A percentile compares a stretch with the other conserved stretches of the same genome.
phyloP scores from a whole-genome alignment of 2,329 filamentous ascomycete genomes.

The Ciborinia camelliae region DNA sequence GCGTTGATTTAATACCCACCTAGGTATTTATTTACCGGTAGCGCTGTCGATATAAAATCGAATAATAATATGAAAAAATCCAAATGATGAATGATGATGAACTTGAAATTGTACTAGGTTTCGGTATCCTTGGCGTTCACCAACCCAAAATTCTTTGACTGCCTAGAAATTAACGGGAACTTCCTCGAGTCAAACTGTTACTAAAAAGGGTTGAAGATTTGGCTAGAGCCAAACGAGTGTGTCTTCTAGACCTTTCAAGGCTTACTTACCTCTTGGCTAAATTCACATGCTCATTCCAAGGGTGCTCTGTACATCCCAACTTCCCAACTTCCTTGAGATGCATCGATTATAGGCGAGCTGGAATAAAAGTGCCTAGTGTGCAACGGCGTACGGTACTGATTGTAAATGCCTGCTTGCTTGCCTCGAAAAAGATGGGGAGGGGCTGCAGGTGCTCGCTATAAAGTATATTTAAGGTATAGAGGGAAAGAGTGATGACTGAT shows the following conservation, averaged over 20 bases:
- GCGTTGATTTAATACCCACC: neutral
- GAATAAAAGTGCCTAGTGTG: neutral
- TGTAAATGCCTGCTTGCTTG: neutral
- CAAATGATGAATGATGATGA: neutral
- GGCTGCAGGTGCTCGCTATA: too few species aligned
- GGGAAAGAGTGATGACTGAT: too few species aligned
- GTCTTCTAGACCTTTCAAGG: constrained; percentile 2
- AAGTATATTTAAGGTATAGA: too few species aligned
- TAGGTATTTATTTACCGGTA: too few species aligned
- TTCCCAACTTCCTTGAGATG: too few species aligned
- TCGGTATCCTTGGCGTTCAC: neutral
- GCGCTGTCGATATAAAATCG: too few species aligned
- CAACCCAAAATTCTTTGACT: neutral
- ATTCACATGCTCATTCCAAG: too few species aligned
- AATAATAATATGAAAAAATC: neutral
- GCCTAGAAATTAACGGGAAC: neutral
- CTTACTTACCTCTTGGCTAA: constrained; percentile 6
- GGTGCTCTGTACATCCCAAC: neutral
- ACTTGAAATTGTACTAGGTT: neutral
- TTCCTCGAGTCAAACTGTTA: neutral
- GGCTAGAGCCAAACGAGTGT: neutral
- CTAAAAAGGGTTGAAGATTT: neutral
- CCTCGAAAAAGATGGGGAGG: neutral
- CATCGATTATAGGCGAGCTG: constrained; percentile 6
- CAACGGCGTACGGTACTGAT: constrained; percentile 4